A percentile compares a stretch with the other conserved stretches of the same genome.
phyloP scores from a whole-genome alignment of 108 stramenopile genomes.

The Stephanodiscus triporus region DNA sequence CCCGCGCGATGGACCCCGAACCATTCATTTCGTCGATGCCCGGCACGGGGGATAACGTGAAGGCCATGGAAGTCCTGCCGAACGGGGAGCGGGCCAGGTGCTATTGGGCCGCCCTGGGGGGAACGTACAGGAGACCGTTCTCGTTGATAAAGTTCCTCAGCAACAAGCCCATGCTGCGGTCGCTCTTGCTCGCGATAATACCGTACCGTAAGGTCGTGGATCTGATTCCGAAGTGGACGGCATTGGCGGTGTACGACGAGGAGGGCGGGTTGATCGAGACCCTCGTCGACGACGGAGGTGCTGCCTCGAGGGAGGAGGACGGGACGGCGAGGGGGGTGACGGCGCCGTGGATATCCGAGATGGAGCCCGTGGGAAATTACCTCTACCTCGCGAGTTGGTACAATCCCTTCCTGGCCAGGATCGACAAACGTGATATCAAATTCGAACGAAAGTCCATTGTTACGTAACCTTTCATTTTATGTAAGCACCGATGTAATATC shows the following conservation, averaged over 20 bases:
- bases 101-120: conserved; percentile 37
- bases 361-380: conserved; percentile 30
- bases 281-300: conserved; percentile 13
- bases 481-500: too few relatives aligned
- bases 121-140: conserved; percentile 26
- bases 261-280: conserved; percentile 28
- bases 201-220: conserved; percentile 36
- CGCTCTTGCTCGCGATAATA: conserved; percentile 27
- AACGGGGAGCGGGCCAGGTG: conserved; percentile 15
- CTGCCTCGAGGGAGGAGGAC: not conserved
- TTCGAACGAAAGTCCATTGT: not conserved
- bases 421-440: not conserved
- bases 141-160: conserved; percentile 25
- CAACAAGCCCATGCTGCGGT: conserved; percentile 28
- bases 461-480: not conserved
- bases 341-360: conserved; percentile 42
- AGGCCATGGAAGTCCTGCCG: conserved; percentile 25
- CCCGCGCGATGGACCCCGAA: not conserved
- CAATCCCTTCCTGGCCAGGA: conserved; percentile 38
- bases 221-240: conserved; percentile 41
- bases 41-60: conserved; percentile 48
- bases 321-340: not conserved
- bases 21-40: conserved; percentile 29
- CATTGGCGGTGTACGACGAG: conserved; percentile 43
- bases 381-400: conserved; percentile 39